A percentile compares a stretch with the other conserved stretches of the same genome.
These are phyloP conservation scores for Teratosphaeria destructans DNA, from an alignment of 2,329 filamentous ascomycete species.

Conservation along the genomic window DNA sequence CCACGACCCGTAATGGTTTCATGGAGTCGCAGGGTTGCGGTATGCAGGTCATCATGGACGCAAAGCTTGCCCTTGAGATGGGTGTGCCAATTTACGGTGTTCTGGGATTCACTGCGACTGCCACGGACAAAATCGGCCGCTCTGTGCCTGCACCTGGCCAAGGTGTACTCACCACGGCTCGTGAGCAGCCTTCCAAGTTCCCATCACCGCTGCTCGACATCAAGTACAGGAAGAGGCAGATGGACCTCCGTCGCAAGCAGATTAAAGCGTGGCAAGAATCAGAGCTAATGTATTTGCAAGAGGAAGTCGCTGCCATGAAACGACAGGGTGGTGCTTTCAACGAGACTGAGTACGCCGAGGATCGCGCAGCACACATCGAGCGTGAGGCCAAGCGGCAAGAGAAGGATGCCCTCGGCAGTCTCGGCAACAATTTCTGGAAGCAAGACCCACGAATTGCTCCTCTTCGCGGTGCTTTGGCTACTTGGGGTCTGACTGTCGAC, in stretches of 20 bases:
- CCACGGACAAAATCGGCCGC: slow-evolving; percentile 97
- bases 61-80: slow-evolving; percentile 92
- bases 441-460: slow-evolving; percentile 87
- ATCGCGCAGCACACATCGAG: slow-evolving; percentile 78
- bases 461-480: slow-evolving; percentile 87
- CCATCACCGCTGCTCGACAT: slow-evolving; percentile 93
- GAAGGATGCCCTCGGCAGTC: slow-evolving; percentile 82
- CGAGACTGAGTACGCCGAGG: slow-evolving; percentile 73
- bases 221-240: slow-evolving; percentile 90
- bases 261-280: slow-evolving; percentile 96
- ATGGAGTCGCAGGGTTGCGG: slow-evolving; percentile 99
- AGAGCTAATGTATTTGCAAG: slow-evolving; percentile 83
- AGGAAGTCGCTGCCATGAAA: slow-evolving; percentile 88
- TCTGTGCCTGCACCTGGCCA: slow-evolving; percentile 94
- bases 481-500: slow-evolving; percentile 95
- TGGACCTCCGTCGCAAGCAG: slow-evolving; percentile 85
- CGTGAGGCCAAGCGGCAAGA: slow-evolving; percentile 80
- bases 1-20: slow-evolving; percentile 92
- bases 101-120: slow-evolving; percentile 83
- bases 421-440: slow-evolving; percentile 99
- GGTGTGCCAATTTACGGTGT: slow-evolving; percentile 96
- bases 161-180: slow-evolving; percentile 90
- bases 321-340: slow-evolving; percentile 65
- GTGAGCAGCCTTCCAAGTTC: slow-evolving; percentile 83
- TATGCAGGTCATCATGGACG: slow-evolving; percentile 98